Conservation (phyloP, 1,139 yeast species). For the Protomyces pachydermus region DNA sequence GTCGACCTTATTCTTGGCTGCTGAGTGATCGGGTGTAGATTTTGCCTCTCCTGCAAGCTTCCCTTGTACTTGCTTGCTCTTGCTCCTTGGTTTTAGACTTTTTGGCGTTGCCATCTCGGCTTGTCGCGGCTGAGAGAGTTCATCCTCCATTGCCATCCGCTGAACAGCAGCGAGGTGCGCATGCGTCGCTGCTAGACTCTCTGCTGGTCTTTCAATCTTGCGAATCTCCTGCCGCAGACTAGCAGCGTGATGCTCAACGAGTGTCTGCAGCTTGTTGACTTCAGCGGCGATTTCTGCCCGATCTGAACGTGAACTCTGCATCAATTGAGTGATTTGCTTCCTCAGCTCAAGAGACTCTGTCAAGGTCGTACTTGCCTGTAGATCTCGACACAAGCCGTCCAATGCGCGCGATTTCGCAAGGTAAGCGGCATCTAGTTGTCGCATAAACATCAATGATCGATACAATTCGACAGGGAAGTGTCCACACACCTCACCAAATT, state of each 20-base stretch:
- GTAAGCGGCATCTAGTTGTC: conserved; percentile 6
- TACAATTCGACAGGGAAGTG: conserved; percentile 23
- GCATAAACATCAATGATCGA: conserved; percentile 9
- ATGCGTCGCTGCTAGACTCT: neutral
- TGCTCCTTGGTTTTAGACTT: neutral
- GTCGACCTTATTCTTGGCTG: neutral
- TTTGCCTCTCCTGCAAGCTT: neutral
- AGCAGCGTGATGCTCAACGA: conserved; percentile 5
- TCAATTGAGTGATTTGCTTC: neutral
- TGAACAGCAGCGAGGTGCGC: neutral
- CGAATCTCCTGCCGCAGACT: neutral
- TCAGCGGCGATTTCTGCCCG: conserved; percentile 11
- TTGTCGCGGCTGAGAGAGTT: neutral
- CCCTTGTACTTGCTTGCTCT: neutral
- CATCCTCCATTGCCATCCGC: neutral
- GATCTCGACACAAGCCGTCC: conserved; percentile 4
- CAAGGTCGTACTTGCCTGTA: neutral
- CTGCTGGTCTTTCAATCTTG: conserved; percentile 1
- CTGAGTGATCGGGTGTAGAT: neutral
- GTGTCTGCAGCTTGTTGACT: conserved; percentile 9
- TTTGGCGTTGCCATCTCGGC: neutral
- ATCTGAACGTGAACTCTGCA: conserved; percentile 7
- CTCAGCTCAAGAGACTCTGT: neutral
- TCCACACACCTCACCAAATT: conserved; percentile 6
- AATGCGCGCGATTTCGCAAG: neutral